phyloP scores from a whole-genome alignment of 495 filamentous ascomycete species.

The Penicillium desertorum region DNA sequence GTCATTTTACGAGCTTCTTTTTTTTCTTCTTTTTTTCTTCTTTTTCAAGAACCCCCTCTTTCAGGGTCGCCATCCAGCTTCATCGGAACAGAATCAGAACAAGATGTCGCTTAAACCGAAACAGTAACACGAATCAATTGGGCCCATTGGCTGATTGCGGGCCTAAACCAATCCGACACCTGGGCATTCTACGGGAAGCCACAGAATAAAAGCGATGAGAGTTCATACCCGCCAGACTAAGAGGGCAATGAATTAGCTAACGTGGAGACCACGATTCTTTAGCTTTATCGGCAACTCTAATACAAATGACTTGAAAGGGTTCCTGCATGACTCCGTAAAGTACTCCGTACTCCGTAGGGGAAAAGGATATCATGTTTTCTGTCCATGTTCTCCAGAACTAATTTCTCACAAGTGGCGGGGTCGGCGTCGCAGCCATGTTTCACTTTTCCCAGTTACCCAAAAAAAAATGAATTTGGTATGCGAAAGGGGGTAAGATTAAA shows the following conservation, averaged over 20 bases:
- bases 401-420: conserved; percentile 16
- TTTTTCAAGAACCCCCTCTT: conserved; percentile 1
- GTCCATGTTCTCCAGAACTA: conserved; percentile 5
- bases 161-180: not conserved
- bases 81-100: not conserved
- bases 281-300: conserved; percentile 31
- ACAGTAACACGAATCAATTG: not conserved
- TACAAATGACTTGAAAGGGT: conserved; percentile 17
- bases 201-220: conserved; percentile 2
- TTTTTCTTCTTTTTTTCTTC: not conserved
- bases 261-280: conserved; percentile 24
- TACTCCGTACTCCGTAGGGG: not conserved
- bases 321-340: conserved; percentile 22
- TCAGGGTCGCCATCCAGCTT: not conserved
- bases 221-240: conserved; percentile 4
- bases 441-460: conserved; percentile 6
- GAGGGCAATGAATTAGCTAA: conserved; percentile 19
- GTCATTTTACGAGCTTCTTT: conserved; percentile 3
- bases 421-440: conserved; percentile 31
- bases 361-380: not conserved
- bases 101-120: conserved; percentile 6
- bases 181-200: conserved; percentile 3
- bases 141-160: conserved; percentile 1
- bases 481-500: conserved; percentile 12
- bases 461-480: not conserved